A percentile compares a stretch with the other conserved stretches of the same genome.
phyloP scores from a whole-genome alignment of 2,329 filamentous ascomycete species.

The Simplicillium sp. region DNA sequence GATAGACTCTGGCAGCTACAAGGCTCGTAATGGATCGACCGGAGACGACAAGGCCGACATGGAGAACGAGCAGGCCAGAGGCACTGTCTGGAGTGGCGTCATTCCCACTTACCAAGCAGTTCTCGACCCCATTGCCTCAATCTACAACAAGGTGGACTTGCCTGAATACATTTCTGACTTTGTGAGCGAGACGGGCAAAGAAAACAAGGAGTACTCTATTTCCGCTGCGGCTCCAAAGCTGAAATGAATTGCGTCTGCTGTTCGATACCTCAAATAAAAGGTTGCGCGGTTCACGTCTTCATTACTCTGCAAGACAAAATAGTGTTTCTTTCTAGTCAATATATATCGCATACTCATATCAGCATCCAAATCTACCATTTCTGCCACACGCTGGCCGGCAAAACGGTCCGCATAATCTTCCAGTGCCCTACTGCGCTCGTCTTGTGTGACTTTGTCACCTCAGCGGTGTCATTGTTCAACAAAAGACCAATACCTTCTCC shows the following conservation, averaged over 20 bases:
- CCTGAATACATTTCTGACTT: slow-evolving; percentile 11
- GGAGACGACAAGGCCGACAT: slow-evolving; percentile 41
- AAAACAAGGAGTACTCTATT: slow-evolving; percentile 15
- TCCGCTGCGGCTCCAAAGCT: slow-evolving; percentile 15
- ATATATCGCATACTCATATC: neutral
- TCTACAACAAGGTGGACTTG: slow-evolving; percentile 43
- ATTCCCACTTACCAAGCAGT: slow-evolving; percentile 54
- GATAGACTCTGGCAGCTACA: slow-evolving; percentile 64
- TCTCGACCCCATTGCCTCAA: slow-evolving; percentile 52
- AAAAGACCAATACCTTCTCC: slow-evolving; percentile 42
- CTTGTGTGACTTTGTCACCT: slow-evolving; percentile 63
- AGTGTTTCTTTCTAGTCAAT: neutral
- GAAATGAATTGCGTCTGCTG: neutral
- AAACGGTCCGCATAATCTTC: slow-evolving; percentile 78
- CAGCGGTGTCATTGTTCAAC: slow-evolving; percentile 51
- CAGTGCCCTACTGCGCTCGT: slow-evolving; percentile 78
- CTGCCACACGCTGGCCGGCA: slow-evolving; percentile 77
- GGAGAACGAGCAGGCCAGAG: slow-evolving; percentile 29
- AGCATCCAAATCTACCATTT: slow-evolving; percentile 53
- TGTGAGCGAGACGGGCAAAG: slow-evolving; percentile 26
- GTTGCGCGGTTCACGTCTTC: too few relatives aligned
- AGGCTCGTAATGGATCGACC: slow-evolving; percentile 58
- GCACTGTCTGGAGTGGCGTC: slow-evolving; percentile 44
- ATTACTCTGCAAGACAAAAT: neutral
- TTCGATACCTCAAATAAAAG: too few relatives aligned